Evolutionary conservation across 2,329 filamentous ascomycete species (phyloP).

Genomic region (Ophiostoma quercus): DNA sequence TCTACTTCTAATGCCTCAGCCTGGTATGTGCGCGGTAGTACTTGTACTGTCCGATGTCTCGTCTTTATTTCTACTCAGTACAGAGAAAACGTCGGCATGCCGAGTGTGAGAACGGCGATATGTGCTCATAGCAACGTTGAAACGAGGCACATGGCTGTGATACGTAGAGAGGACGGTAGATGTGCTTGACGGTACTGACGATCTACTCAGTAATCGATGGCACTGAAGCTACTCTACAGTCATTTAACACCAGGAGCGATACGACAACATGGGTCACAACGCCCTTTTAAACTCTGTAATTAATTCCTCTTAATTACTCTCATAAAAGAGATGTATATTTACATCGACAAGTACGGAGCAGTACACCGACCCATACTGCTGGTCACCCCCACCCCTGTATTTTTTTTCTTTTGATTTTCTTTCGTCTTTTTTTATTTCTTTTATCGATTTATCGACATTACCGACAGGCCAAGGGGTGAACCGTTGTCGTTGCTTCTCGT

Average conservation of each 20-base stretch:
- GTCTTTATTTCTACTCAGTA: not conserved
- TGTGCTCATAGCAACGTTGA: slow-evolving; percentile 1
- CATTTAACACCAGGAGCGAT: not conserved
- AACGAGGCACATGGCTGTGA: not conserved
- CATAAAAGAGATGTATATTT: not conserved
- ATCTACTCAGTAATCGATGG: no score
- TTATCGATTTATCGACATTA: not conserved
- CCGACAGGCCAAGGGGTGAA: not conserved
- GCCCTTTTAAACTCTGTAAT: not conserved
- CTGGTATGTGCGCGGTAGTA: not conserved
- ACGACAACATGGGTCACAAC: not conserved
- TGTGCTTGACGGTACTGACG: no score
- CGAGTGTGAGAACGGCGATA: not conserved
- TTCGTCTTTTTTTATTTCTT: not conserved
- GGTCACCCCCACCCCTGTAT: slow-evolving; percentile 7
- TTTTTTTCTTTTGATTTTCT: not conserved
- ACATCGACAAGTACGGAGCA: not conserved
- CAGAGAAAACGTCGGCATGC: not conserved
- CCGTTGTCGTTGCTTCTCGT: slow-evolving; percentile 1
- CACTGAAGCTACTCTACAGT: no score
- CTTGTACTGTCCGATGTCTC: not conserved
- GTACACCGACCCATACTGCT: slow-evolving; percentile 9
- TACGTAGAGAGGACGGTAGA: not conserved
- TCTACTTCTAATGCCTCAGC: not conserved
- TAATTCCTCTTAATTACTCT: not conserved